Evolutionary conservation across 75 land plant species (phyloP).

Genomic region (Selaginella moellendorffii): DNA sequence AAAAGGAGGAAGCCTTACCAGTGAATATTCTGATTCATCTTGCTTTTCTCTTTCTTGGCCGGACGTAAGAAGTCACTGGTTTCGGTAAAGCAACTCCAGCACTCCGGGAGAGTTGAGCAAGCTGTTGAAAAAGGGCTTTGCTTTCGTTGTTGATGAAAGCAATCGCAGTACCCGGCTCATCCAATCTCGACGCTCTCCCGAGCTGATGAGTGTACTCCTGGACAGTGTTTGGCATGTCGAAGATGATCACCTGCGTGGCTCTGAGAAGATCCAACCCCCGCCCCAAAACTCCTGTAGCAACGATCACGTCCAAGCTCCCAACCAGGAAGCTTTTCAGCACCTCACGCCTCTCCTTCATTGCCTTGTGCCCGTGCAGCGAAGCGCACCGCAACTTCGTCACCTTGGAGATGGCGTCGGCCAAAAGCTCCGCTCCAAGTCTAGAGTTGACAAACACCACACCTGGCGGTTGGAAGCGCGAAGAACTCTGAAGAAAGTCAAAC

Average conservation of each 20-base stretch:
- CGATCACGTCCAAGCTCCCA: constrained; percentile 56
- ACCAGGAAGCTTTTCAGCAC: constrained; percentile 41
- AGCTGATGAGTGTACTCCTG: constrained; percentile 80
- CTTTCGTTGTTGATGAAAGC: constrained; percentile 75
- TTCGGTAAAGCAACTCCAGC: constrained; percentile 57
- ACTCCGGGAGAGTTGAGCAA: constrained; percentile 36
- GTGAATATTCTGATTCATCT: no score
- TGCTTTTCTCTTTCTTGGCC: no score
- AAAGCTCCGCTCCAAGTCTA: constrained; percentile 65
- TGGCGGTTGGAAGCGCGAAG: constrained; percentile 65
- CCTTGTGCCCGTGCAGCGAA: constrained; percentile 75
- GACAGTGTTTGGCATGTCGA: constrained; percentile 76
- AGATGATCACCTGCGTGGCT: constrained; percentile 69
- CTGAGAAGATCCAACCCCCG: constrained; percentile 58
- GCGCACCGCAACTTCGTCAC: constrained; percentile 44
- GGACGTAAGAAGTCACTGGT: no score
- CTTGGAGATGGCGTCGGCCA: constrained; percentile 53
- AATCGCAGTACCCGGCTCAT: constrained; percentile 59
- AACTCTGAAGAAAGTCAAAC: constrained; percentile 62
- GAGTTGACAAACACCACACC: constrained; percentile 74
- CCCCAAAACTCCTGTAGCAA: constrained; percentile 78
- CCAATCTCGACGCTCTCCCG: constrained; percentile 81
- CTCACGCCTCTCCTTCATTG: constrained; percentile 78
- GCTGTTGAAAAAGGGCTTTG: constrained; percentile 45
- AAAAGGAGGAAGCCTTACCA: no score